These are phyloP conservation scores for Chaetoceros muelleri DNA, from an alignment of 108 stramenopile genomes.

Conservation along the genomic window DNA sequence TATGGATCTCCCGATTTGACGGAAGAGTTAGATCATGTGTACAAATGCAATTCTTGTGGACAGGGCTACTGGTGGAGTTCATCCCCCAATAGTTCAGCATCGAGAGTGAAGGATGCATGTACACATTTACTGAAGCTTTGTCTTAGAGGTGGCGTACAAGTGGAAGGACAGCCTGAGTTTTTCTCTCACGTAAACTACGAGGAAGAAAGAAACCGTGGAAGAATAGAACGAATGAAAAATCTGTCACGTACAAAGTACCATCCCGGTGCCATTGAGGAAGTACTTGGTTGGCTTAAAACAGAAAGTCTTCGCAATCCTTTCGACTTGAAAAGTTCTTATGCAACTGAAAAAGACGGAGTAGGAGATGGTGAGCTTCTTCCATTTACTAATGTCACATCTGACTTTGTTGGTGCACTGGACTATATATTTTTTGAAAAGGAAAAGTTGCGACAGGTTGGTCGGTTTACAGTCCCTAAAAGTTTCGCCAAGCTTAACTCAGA, in stretches of 20 bases:
- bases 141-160: constrained; percentile 55
- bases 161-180: constrained; percentile 34
- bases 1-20: constrained; percentile 45
- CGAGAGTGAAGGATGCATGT: constrained; percentile 58
- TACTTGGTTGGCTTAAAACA: constrained; percentile 66
- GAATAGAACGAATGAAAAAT: neutral
- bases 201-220: constrained; percentile 19
- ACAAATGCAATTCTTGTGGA: constrained; percentile 52
- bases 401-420: constrained; percentile 73
- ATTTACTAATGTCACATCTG: constrained; percentile 77
- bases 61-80: constrained; percentile 88
- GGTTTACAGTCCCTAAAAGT: constrained; percentile 47
- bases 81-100: constrained; percentile 59
- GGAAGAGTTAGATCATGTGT: constrained; percentile 36
- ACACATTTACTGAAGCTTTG: constrained; percentile 53
- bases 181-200: constrained; percentile 57
- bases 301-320: constrained; percentile 47
- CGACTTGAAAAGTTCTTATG: constrained; percentile 53
- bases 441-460: constrained; percentile 25
- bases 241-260: no score
- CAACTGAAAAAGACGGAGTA: constrained; percentile 9
- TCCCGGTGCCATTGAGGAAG: constrained; percentile 6
- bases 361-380: constrained; percentile 28
- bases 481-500: constrained; percentile 39
- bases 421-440: constrained; percentile 51